These are phyloP conservation scores for Sarocladium oryzae DNA, from an alignment of 2,329 filamentous ascomycete genomes.

Conservation along the genomic window DNA sequence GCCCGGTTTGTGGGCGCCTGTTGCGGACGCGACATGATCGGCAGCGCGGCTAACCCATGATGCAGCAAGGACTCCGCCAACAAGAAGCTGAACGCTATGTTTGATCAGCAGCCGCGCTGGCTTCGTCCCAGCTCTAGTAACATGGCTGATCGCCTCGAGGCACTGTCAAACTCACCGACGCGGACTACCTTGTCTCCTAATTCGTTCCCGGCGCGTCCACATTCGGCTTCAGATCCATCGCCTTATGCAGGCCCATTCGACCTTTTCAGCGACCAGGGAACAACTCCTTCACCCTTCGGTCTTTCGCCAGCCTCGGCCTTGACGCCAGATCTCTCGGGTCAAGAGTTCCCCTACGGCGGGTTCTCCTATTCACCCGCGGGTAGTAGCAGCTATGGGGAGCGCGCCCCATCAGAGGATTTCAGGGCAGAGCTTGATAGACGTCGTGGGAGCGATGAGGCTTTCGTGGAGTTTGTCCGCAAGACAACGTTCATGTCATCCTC, in stretches of 20 bases:
- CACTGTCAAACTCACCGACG: conserved; percentile 33
- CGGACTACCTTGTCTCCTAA: conserved; percentile 14
- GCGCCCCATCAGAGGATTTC: not conserved
- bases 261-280: not conserved
- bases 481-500: conserved; percentile 31
- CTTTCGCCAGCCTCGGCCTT: not conserved
- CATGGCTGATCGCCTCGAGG: conserved; percentile 43
- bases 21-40: not conserved
- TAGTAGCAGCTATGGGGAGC: not conserved
- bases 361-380: not conserved
- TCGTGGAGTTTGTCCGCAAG: conserved; percentile 24
- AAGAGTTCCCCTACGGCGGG: not conserved
- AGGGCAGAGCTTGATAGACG: conserved; percentile 3
- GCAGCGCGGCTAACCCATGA: conserved; percentile 8
- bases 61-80: conserved; percentile 49
- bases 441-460: conserved; percentile 13
- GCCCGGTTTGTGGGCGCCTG: not conserved
- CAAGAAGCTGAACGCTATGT: conserved; percentile 49
- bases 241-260: not conserved
- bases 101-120: conserved; percentile 54
- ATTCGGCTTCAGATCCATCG: conserved; percentile 11
- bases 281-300: not conserved
- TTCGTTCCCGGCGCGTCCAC: not conserved
- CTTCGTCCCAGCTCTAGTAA: conserved; percentile 46
- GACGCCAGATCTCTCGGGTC: not conserved